phyloP scores from a whole-genome alignment of 768 basidiomycete species.

The Russula lepida region DNA sequence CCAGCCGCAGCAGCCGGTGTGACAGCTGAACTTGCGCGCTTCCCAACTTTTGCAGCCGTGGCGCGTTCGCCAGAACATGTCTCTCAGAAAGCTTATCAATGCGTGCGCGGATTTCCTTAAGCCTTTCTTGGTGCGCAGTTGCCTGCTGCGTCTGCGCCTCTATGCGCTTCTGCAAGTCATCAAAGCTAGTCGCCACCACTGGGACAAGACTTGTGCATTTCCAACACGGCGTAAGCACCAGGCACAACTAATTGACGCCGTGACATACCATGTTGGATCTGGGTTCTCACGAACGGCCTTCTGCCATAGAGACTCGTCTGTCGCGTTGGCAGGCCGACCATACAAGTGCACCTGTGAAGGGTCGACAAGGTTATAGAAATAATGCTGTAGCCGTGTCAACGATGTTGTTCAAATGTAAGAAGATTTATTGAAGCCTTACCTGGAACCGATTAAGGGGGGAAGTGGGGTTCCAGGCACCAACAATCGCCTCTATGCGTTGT shows the following conservation, averaged over 20 bases:
- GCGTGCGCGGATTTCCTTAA: slow-evolving; percentile 64
- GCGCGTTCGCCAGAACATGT: slow-evolving; percentile 57
- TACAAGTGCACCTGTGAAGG: slow-evolving; percentile 57
- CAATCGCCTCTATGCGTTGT: slow-evolving; percentile 55
- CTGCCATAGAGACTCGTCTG: slow-evolving; percentile 67
- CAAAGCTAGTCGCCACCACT: slow-evolving; percentile 72
- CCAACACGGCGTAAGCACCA: slow-evolving; percentile 1
- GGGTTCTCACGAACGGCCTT: slow-evolving; percentile 77
- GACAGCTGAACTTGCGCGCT: slow-evolving; percentile 59
- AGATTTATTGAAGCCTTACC: slow-evolving; percentile 33
- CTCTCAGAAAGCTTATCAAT: slow-evolving; percentile 51
- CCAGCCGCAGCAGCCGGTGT: slow-evolving; percentile 58
- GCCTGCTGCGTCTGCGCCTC: slow-evolving; percentile 67
- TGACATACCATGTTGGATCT: slow-evolving; percentile 60
- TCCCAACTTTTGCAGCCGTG: slow-evolving; percentile 56
- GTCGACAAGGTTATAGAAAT: slow-evolving; percentile 80
- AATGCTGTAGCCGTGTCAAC: slow-evolving; percentile 41
- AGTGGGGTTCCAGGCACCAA: slow-evolving; percentile 61
- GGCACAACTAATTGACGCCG: slow-evolving; percentile 2
- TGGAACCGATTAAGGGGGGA: slow-evolving; percentile 74
- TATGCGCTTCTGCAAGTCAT: slow-evolving; percentile 70
- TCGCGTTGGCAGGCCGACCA: slow-evolving; percentile 61
- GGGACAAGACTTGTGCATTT: slow-evolving; percentile 53
- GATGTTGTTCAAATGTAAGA: background rate
- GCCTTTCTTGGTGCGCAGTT: slow-evolving; percentile 54